phyloP scores from a whole-genome alignment of 345 rosid species.

The Lepidium aucheri region DNA sequence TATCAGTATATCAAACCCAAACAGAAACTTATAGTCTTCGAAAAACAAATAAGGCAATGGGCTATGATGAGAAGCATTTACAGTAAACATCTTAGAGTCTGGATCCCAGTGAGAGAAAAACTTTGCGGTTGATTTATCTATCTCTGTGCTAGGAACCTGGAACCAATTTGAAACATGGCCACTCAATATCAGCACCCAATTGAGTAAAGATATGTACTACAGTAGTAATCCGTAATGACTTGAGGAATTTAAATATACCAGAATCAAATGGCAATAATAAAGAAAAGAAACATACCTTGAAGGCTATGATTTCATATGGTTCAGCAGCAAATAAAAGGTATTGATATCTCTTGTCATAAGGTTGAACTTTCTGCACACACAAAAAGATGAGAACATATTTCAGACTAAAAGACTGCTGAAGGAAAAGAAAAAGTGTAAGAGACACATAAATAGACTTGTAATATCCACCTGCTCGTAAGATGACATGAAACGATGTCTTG shows the following conservation, averaged over 20 bases:
- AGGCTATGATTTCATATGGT: conserved; percentile 93
- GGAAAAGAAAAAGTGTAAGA: background rate
- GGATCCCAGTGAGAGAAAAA: conserved; percentile 99
- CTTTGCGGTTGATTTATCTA: conserved; percentile 94
- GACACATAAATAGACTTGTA: background rate
- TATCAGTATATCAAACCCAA: background rate
- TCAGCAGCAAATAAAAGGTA: conserved; percentile 94
- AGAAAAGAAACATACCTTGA: conserved; percentile 47
- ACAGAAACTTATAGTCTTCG: background rate
- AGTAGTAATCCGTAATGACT: background rate
- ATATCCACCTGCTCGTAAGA: conserved; percentile 78
- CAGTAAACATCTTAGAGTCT: conserved; percentile 97
- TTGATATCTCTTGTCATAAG: conserved; percentile 84
- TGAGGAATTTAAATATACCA: background rate
- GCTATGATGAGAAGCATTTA: conserved; percentile 29
- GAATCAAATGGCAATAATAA: background rate
- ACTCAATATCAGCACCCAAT: background rate
- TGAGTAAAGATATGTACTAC: background rate
- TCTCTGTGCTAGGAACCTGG: conserved; percentile 98
- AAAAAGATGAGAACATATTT: background rate
- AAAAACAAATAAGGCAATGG: background rate
- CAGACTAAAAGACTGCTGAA: background rate
- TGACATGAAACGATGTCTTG: conserved; percentile 94
- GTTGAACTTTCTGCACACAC: conserved; percentile 61
- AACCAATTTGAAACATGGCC: background rate